Base-by-base conservation (phyloP, 805 yeast species). In the Metahyphopichia silvanorum region DNA sequence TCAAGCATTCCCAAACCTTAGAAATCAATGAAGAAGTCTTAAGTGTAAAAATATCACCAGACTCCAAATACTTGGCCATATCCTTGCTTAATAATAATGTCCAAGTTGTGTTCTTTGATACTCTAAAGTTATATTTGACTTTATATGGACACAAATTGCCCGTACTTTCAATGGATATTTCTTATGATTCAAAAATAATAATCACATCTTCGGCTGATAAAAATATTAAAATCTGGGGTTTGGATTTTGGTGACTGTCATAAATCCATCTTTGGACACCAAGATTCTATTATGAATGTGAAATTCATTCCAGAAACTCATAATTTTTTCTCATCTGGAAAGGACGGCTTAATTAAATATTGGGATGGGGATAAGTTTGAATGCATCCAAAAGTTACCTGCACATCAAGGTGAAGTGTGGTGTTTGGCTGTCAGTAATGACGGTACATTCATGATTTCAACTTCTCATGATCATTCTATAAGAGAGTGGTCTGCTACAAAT, bases 171-270 rank as follows among this genome's bases (percentile, higher is more conserved):
- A 76, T 93, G 44, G 98, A 93, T 55, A 88, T 93, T 27, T 86
- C 98, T 1, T 70, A 59, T 46, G 99, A 93, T 57, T 80, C 91
- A 23, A 91, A 93, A 58, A 57, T 93, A 46, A 74, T 93, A 40
- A 79, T 91, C 33, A 86, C 98, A 0, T 86, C 96, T 4, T 87
- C 97, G 1, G 98, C 98, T 0, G 99, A 93, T 62, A 93, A 93
- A 60, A 93, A 93, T 59, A 86, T 93, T 53, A 88, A 94, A 62
- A 84, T 93, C 37, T 93, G 99, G 99, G 99, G 99, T 32, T 66
- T 93, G 37, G 98, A 93, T 57, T 93, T 93, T 60, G 99, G 99
- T 61, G 99, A 93, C 60, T 93, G 98, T 69, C 98, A 93, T 60
- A 84, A 83, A 55, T 91, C 98, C 2, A 77, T 93, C 17, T 93